These are phyloP conservation scores for Nakazawaea molendinolei DNA, from an alignment of 805 yeast species.

Conservation along the genomic window DNA sequence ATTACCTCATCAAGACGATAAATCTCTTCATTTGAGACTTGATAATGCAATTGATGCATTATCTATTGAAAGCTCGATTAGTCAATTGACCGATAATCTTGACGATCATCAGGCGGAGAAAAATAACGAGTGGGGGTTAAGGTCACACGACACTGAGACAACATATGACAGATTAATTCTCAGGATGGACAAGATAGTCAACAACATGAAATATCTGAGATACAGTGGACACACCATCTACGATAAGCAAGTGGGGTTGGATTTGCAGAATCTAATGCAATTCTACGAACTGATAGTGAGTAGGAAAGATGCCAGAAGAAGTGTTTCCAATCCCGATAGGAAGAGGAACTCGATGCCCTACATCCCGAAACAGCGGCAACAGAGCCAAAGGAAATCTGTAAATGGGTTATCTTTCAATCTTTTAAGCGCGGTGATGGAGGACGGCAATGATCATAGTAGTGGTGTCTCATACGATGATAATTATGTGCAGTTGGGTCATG, in stretches of 20 bases:
- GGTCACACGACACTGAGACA: too few relatives aligned
- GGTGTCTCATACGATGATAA: conserved; percentile 6
- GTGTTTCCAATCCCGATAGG: conserved; percentile 2
- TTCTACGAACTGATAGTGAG: too few relatives aligned
- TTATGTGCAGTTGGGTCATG: not conserved
- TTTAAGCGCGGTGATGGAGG: conserved; percentile 6
- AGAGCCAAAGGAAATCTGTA: not conserved
- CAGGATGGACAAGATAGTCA: conserved; percentile 4
- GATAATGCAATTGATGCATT: too few relatives aligned
- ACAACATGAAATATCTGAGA: conserved; percentile 4
- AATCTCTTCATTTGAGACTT: too few relatives aligned
- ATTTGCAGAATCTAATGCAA: conserved; percentile 3
- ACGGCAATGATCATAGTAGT: not conserved
- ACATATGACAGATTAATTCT: conserved; percentile 6
- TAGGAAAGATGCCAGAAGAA: conserved; percentile 1
- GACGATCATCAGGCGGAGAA: too few relatives aligned
- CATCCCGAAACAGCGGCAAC: conserved; percentile 1
- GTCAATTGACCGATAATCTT: too few relatives aligned
- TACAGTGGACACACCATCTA: not conserved
- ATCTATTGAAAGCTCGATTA: too few relatives aligned
- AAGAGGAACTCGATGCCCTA: conserved; percentile 7
- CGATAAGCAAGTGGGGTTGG: conserved; percentile 2
- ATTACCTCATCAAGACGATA: not conserved
- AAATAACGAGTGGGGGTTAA: too few relatives aligned
- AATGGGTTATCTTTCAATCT: conserved; percentile 6